A percentile compares a stretch with the other conserved stretches of the same genome.
phyloP scores from a whole-genome alignment of 2,329 filamentous ascomycete genomes.

The Cordyceps cicadae region DNA sequence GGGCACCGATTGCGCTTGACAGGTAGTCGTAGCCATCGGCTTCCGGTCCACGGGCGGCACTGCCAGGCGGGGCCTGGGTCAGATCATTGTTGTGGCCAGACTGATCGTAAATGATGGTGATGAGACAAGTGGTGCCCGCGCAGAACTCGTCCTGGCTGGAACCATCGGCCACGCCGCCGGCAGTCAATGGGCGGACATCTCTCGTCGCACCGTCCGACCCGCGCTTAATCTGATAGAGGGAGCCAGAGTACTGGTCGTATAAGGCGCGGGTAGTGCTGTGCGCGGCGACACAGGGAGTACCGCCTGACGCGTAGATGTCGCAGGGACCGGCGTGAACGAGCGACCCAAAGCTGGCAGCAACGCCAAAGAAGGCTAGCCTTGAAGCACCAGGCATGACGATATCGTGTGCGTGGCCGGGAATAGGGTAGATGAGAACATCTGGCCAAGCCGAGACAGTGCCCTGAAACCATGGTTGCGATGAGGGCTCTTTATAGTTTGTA shows the following conservation, averaged over 20 bases:
- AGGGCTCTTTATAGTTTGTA: neutral
- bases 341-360: neutral
- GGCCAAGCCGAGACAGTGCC: neutral
- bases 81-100: conserved; percentile 55
- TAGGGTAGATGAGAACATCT: neutral
- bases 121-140: conserved; percentile 51
- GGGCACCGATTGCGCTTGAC: conserved; percentile 50
- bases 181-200: conserved; percentile 41
- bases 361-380: neutral
- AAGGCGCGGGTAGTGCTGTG: conserved; percentile 55
- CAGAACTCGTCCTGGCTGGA: conserved; percentile 55
- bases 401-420: neutral
- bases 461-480: neutral
- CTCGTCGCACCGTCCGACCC: conserved; percentile 38
- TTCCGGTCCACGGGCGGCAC: conserved; percentile 49
- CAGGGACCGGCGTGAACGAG: conserved; percentile 48
- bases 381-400: neutral
- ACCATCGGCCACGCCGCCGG: conserved; percentile 55
- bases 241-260: conserved; percentile 42
- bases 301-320: conserved; percentile 49
- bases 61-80: conserved; percentile 48
- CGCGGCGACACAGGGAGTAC: conserved; percentile 52
- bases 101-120: conserved; percentile 59
- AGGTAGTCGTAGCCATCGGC: conserved; percentile 50
- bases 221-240: conserved; percentile 52